These are phyloP conservation scores for Aureobasidium vineae DNA, from an alignment of 2,329 filamentous ascomycete genomes.

Conservation along the genomic window DNA sequence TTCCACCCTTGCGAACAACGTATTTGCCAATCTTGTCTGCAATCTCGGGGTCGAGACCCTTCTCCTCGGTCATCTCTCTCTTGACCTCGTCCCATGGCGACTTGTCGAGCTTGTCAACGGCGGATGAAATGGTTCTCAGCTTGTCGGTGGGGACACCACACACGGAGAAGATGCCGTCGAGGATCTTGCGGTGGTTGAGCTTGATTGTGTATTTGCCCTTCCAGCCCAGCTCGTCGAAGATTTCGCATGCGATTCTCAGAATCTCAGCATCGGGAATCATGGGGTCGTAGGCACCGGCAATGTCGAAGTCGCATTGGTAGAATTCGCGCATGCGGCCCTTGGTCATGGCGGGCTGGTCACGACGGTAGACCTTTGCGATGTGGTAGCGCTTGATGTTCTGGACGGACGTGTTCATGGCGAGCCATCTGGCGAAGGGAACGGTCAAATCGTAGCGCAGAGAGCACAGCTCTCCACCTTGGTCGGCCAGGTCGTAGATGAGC, in stretches of 20 bases:
- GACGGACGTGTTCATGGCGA: slow-evolving; percentile 83
- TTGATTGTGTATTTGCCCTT: slow-evolving; percentile 78
- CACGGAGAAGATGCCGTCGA: slow-evolving; percentile 89
- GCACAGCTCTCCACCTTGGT: slow-evolving; percentile 82
- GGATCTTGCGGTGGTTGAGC: slow-evolving; percentile 90
- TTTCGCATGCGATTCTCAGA: slow-evolving; percentile 76
- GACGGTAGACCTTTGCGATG: slow-evolving; percentile 86
- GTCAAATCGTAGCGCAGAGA: slow-evolving; percentile 85
- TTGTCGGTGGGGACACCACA: slow-evolving; percentile 85
- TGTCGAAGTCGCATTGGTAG: slow-evolving; percentile 97
- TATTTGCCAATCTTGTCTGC: slow-evolving; percentile 87
- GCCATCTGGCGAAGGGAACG: slow-evolving; percentile 86
- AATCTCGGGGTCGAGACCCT: slow-evolving; percentile 71
- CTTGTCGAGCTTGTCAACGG: slow-evolving; percentile 96
- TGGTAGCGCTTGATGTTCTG: slow-evolving; percentile 91
- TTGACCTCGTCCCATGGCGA: slow-evolving; percentile 81
- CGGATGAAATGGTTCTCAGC: slow-evolving; percentile 84
- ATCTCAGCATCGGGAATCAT: slow-evolving; percentile 95
- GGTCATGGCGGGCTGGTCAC: slow-evolving; percentile 80
- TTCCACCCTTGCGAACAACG: slow-evolving; percentile 72
- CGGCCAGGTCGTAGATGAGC: slow-evolving; percentile 85
- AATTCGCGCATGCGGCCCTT: slow-evolving; percentile 95
- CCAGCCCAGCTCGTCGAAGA: slow-evolving; percentile 79
- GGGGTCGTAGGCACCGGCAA: slow-evolving; percentile 80
- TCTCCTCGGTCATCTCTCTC: slow-evolving; percentile 91